A percentile compares a stretch with the other conserved stretches of the same genome.
These are phyloP conservation scores for Porcisia deanei DNA, from an alignment of 208 protist genomes.

Conservation along the genomic window DNA sequence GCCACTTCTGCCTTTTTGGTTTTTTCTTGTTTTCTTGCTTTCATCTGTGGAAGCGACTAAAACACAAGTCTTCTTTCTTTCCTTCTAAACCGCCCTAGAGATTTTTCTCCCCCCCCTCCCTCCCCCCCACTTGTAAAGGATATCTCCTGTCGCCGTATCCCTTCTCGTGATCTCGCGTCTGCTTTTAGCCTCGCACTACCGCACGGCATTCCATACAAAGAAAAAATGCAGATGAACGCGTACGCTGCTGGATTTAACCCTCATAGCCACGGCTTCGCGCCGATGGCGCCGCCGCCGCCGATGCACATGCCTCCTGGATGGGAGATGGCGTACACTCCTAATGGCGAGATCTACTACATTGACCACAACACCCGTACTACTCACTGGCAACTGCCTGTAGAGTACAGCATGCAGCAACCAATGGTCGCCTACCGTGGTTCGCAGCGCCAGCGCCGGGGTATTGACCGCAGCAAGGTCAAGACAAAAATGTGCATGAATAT, in stretches of 20 bases:
- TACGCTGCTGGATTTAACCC: conserved; percentile 26
- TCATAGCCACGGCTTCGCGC: conserved; percentile 16
- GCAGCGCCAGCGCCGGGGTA: conserved; percentile 61
- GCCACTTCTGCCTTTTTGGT: not conserved
- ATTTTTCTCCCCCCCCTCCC: not conserved
- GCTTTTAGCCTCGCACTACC: not conserved
- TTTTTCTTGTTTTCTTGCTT: not conserved
- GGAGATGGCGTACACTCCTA: conserved; percentile 73
- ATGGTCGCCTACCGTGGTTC: conserved; percentile 34
- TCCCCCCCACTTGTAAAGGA: not conserved
- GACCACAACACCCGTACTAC: conserved; percentile 89
- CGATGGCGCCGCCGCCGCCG: conserved; percentile 11
- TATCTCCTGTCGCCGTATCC: not conserved
- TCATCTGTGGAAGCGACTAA: not conserved
- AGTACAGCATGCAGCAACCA: conserved; percentile 37
- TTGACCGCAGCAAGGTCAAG: conserved; percentile 84
- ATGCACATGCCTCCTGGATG: conserved; percentile 72
- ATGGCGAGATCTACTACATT: conserved; percentile 84
- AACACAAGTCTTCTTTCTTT: not conserved
- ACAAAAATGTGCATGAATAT: conserved; percentile 95
- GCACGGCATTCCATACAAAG: no score
- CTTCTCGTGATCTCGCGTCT: not conserved
- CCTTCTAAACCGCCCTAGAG: not conserved
- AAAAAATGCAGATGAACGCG: conserved; percentile 31
- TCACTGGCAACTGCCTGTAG: conserved; percentile 72